phyloP scores from a whole-genome alignment of 2,329 filamentous ascomycete species.

The Alternaria atra region DNA sequence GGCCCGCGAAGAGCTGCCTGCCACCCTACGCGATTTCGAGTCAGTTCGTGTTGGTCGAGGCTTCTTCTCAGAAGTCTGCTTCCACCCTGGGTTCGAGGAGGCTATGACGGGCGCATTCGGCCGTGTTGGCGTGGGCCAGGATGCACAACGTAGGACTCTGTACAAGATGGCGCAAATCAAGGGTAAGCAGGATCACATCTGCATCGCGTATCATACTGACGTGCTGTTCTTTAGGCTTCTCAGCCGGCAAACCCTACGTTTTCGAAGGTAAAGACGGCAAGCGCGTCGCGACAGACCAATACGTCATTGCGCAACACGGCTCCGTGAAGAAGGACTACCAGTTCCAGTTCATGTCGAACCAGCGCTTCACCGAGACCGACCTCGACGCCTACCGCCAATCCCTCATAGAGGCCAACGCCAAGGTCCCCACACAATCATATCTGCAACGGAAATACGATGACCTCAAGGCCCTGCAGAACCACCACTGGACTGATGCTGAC shows the following conservation, averaged over 20 bases:
- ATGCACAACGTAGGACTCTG: constrained; percentile 75
- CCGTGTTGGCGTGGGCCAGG: constrained; percentile 82
- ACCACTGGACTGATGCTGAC: constrained; percentile 83
- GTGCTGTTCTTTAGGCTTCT: constrained; percentile 67
- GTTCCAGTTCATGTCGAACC: constrained; percentile 89
- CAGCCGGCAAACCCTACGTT: constrained; percentile 81
- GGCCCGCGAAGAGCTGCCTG: constrained; percentile 71
- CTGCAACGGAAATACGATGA: constrained; percentile 78
- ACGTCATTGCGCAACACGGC: constrained; percentile 82
- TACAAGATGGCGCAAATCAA: constrained; percentile 93
- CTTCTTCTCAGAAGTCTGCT: constrained; percentile 90
- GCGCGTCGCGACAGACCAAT: constrained; percentile 83
- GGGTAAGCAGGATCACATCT: constrained; percentile 60
- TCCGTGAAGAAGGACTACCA: constrained; percentile 85
- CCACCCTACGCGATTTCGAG: constrained; percentile 82
- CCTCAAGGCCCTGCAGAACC: constrained; percentile 80
- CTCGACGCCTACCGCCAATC: constrained; percentile 82
- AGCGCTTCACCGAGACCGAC: constrained; percentile 83
- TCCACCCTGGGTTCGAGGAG: constrained; percentile 87
- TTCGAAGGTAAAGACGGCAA: constrained; percentile 79
- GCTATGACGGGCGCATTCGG: constrained; percentile 85
- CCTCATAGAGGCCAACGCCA: constrained; percentile 72
- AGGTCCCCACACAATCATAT: constrained; percentile 75
- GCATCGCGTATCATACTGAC: constrained; percentile 31
- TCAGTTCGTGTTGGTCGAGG: constrained; percentile 82